A percentile compares a stretch with the other conserved stretches of the same genome.
Conservation (phyloP, 2,329 filamentous ascomycete genomes). For the Claviceps purpurea region DNA sequence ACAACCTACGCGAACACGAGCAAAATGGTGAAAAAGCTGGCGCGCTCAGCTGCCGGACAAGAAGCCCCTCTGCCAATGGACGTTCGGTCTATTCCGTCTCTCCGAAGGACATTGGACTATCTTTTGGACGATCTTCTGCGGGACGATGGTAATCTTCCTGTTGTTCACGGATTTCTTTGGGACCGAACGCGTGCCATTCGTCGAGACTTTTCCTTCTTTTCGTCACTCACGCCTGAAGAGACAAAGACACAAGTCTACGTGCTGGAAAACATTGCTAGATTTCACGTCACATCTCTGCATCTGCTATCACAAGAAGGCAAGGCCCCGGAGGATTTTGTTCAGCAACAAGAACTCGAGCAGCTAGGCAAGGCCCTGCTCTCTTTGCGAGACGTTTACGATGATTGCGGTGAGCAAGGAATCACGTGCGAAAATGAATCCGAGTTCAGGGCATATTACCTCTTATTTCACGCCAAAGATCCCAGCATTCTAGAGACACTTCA, state of each 20-base stretch:
- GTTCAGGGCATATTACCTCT: slow-evolving; percentile 51
- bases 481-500: slow-evolving; percentile 40
- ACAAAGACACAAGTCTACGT: slow-evolving; percentile 47
- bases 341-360: slow-evolving; percentile 56
- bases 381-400: slow-evolving; percentile 52
- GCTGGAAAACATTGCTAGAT: slow-evolving; percentile 51
- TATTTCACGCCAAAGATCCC: slow-evolving; percentile 47
- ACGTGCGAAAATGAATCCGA: slow-evolving; percentile 49
- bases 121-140: slow-evolving; percentile 45
- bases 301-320: slow-evolving; percentile 44
- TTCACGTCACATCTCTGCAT: slow-evolving; percentile 53
- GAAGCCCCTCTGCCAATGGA: slow-evolving; percentile 56
- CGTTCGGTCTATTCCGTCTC: slow-evolving; percentile 45
- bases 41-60: slow-evolving; percentile 54
- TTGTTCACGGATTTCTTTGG: slow-evolving; percentile 52
- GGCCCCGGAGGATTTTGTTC: slow-evolving; percentile 46
- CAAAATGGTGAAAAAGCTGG: slow-evolving; percentile 54
- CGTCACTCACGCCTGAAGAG: slow-evolving; percentile 42
- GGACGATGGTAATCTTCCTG: slow-evolving; percentile 39
- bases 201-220: slow-evolving; percentile 56
- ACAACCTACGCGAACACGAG: slow-evolving; percentile 33
- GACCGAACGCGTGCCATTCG: slow-evolving; percentile 55
- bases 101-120: slow-evolving; percentile 49
- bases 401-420: slow-evolving; percentile 45
- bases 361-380: slow-evolving; percentile 52